Conservation (phyloP, 768 basidiomycete species). For the Suillus brevipes region DNA sequence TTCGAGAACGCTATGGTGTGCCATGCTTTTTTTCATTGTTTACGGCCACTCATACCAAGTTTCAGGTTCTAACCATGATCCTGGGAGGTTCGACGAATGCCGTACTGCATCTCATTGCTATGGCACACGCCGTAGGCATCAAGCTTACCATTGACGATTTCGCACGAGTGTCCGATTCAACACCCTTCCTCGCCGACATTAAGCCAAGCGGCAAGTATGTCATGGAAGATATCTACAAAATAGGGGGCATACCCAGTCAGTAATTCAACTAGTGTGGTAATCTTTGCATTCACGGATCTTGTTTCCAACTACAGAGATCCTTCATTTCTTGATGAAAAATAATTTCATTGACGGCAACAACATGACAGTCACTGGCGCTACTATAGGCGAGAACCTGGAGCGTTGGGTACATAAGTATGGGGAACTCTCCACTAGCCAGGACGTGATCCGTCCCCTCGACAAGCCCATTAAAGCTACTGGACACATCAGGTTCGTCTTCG, state of each 20-base stretch:
- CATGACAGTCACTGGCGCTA: constrained; percentile 87
- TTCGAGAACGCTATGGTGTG: constrained; percentile 97
- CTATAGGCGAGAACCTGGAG: constrained; percentile 91
- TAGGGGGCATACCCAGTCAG: constrained; percentile 95
- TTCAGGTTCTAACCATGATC: constrained; percentile 90
- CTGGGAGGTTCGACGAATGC: constrained; percentile 98
- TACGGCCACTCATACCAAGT: not conserved
- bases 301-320: constrained; percentile 56
- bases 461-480: constrained; percentile 89
- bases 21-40: constrained; percentile 4
- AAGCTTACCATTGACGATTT: constrained; percentile 88
- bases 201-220: constrained; percentile 98
- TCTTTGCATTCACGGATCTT: not conserved
- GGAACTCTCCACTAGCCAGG: constrained; percentile 69
- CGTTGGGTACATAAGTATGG: constrained; percentile 82
- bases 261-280: constrained; percentile 9
- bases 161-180: constrained; percentile 88
- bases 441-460: constrained; percentile 84
- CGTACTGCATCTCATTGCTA: constrained; percentile 93
- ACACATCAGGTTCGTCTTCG: constrained; percentile 69
- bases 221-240: constrained; percentile 95
- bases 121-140: constrained; percentile 95
- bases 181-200: constrained; percentile 93
- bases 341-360: constrained; percentile 88
- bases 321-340: constrained; percentile 83